Conservation (phyloP, 306 rosid species). For the Pueraria montana region DNA sequence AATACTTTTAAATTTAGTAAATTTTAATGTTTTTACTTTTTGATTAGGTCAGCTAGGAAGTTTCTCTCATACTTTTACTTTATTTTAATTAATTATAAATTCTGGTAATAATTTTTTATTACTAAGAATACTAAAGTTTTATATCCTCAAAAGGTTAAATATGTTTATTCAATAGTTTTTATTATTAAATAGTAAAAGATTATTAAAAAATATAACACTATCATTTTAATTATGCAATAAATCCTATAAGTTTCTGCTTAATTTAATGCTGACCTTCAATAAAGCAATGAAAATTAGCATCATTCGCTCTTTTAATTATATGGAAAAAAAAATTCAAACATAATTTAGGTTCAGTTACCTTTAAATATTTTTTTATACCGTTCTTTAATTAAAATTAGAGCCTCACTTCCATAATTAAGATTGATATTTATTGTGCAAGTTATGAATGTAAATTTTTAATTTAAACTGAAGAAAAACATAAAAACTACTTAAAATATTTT, state of each 20-base stretch:
- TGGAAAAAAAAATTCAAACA: no score
- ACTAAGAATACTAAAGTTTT: not conserved
- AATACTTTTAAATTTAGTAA: no score
- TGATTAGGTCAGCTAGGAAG: not conserved
- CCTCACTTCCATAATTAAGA: not conserved
- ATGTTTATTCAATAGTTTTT: not conserved
- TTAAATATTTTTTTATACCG: not conserved
- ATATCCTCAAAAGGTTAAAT: not conserved
- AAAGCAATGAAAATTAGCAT: not conserved
- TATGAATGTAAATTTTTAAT: no score
- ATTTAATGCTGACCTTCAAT: no score
- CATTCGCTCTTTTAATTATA: not conserved
- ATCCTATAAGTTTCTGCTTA: not conserved
- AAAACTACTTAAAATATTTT: no score
- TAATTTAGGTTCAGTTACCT: not conserved
- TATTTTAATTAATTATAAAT: no score
- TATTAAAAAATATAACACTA: no score
- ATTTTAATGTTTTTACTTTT: no score
- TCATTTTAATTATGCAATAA: not conserved
- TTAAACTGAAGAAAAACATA: no score
- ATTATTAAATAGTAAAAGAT: not conserved
- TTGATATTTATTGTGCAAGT: not conserved
- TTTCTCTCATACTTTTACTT: not conserved
- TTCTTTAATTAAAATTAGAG: not conserved
- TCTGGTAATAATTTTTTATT: no score